Conservation (phyloP, 2,329 filamentous ascomycete genomes). For the Cladorrhinum sp. region DNA sequence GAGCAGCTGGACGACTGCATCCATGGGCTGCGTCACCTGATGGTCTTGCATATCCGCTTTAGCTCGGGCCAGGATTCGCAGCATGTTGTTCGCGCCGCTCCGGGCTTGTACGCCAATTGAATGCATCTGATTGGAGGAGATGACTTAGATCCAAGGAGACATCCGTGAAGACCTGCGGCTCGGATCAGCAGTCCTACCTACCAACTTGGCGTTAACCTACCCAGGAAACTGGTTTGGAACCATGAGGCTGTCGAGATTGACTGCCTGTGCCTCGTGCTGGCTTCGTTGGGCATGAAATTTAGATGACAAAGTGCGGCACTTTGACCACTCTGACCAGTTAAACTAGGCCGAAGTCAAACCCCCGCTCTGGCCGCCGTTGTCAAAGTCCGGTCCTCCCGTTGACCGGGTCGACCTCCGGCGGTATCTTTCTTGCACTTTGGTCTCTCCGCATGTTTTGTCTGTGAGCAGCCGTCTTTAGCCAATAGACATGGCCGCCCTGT, state of each 20-base stretch:
- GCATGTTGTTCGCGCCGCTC: conserved; percentile 23
- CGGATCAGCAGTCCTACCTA: conserved; percentile 5
- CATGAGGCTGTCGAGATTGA: not conserved
- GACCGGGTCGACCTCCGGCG: conserved; percentile 3
- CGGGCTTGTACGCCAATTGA: conserved; percentile 7
- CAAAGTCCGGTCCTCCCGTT: not conserved
- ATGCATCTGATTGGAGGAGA: conserved; percentile 20
- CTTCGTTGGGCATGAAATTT: conserved; percentile 2
- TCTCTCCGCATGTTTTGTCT: conserved; percentile 1
- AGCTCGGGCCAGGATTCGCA: conserved; percentile 13
- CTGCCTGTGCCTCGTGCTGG: conserved; percentile 4
- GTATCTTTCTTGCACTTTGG: conserved; percentile 7
- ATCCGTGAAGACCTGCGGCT: conserved; percentile 1
- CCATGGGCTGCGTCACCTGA: conserved; percentile 29
- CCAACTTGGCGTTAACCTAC: not conserved
- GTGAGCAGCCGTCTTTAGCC: conserved; percentile 14
- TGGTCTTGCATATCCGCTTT: conserved; percentile 25
- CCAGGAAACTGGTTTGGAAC: not conserved
- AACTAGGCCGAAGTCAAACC: not conserved
- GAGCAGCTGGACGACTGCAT: not conserved
- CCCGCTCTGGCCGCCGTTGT: conserved; percentile 10
- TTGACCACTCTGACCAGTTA: not conserved
- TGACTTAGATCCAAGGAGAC: conserved; percentile 4
- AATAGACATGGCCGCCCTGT: conserved; percentile 18
- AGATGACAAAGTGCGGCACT: not conserved